Evolutionary conservation across 2,329 filamentous ascomycete genomes (phyloP).

Genomic region (Botrytis deweyae): DNA sequence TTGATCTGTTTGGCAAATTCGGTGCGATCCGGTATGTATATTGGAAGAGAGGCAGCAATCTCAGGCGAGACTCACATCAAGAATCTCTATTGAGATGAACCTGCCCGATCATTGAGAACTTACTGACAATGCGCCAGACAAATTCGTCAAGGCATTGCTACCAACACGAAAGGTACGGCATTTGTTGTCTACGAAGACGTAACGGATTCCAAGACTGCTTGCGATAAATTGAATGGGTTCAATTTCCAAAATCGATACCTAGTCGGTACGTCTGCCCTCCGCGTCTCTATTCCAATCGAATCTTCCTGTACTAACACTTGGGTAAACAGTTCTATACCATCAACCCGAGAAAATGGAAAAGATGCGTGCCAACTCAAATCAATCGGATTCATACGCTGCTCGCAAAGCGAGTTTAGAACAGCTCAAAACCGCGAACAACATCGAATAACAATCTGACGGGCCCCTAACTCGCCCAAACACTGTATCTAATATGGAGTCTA

Average conservation of each 20-base stretch:
- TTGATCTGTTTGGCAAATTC: constrained; percentile 98
- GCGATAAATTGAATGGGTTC: constrained; percentile 99
- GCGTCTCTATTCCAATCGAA: constrained; percentile 9
- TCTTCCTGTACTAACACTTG: constrained; percentile 20
- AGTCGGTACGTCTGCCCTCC: constrained; percentile 67
- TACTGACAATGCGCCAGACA: constrained; percentile 58
- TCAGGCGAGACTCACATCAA: background rate
- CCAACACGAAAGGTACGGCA: constrained; percentile 95
- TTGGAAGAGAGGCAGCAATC: background rate
- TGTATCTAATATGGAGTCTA: constrained; percentile 14
- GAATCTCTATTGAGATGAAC: background rate
- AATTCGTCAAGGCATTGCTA: constrained; percentile 96
- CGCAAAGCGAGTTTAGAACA: constrained; percentile 97
- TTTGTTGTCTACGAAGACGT: constrained; percentile 99
- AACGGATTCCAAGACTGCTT: constrained; percentile 96
- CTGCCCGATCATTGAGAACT: constrained; percentile 19
- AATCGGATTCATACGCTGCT: constrained; percentile 76
- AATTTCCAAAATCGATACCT: constrained; percentile 99
- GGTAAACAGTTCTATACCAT: constrained; percentile 64
- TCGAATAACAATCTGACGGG: constrained; percentile 90
- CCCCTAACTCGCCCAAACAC: constrained; percentile 24
- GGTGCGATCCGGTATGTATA: constrained; percentile 83
- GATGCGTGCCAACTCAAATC: constrained; percentile 60
- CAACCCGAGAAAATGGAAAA: constrained; percentile 77
- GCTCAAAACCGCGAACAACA: constrained; percentile 96